These are phyloP conservation scores for Rhizopus arrhizus DNA, from an alignment of 371 early-diverging fungal genomes.

Conservation along the genomic window DNA sequence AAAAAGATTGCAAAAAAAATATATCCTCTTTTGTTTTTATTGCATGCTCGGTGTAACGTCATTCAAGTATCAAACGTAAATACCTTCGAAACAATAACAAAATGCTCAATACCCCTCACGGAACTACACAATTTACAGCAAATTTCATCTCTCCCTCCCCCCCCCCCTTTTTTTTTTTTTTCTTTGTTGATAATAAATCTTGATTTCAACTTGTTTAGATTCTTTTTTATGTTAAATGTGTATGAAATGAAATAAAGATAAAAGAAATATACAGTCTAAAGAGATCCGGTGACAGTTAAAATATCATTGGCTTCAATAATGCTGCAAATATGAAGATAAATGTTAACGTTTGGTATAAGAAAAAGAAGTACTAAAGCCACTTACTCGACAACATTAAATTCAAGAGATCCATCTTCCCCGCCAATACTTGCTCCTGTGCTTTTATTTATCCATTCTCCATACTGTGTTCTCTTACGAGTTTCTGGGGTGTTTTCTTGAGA, in stretches of 20 bases:
- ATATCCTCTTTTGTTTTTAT: slow-evolving; percentile 5
- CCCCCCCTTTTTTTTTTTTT: neutral
- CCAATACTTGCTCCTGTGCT: slow-evolving; percentile 57
- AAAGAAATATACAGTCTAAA: slow-evolving; percentile 39
- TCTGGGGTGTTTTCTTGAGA: slow-evolving; percentile 25
- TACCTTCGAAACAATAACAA: too few species aligned
- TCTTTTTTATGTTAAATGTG: slow-evolving; percentile 3
- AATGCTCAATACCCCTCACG: too few species aligned
- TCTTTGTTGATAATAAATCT: neutral
- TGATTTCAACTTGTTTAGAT: too few species aligned
- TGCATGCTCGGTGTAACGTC: slow-evolving; percentile 1
- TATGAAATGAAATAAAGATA: neutral
- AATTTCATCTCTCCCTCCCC: too few species aligned
- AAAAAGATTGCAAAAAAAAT: slow-evolving; percentile 2
- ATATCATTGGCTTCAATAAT: slow-evolving; percentile 76
- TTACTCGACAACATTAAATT: slow-evolving; percentile 66
- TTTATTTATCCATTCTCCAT: slow-evolving; percentile 65
- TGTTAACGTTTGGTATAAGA: neutral
- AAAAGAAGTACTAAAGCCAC: slow-evolving; percentile 22
- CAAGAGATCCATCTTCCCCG: slow-evolving; percentile 58
- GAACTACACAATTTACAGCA: too few species aligned
- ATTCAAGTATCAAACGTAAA: neutral
- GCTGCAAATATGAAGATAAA: slow-evolving; percentile 35
- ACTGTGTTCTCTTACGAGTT: slow-evolving; percentile 45
- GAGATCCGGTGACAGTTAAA: slow-evolving; percentile 73